A percentile compares a stretch with the other conserved stretches of the same genome.
Conservation (phyloP, 1,284 basidiomycete genomes). For the Heterobasidion occidentale region DNA sequence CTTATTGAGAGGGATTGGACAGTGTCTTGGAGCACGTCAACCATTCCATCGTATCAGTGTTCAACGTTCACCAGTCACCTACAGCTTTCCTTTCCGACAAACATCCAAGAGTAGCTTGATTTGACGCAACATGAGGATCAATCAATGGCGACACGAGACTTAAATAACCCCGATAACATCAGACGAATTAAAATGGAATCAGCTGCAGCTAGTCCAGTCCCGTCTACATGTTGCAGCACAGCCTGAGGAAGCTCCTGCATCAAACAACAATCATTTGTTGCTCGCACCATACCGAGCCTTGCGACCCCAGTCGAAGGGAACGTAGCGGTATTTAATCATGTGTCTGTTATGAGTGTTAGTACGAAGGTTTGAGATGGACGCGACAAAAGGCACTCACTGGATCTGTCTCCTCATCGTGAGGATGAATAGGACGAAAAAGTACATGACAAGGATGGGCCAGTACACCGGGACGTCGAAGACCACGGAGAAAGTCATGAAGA, state of each 20-base stretch:
- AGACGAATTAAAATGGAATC: too few relatives aligned
- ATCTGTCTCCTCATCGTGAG: constrained; percentile 92
- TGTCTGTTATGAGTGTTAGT: constrained; percentile 47
- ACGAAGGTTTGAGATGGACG: background rate
- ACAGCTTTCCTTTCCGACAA: too few relatives aligned
- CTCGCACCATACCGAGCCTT: constrained; percentile 67
- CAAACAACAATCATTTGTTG: background rate
- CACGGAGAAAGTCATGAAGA: constrained; percentile 75
- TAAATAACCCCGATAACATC: too few relatives aligned
- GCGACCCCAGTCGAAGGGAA: constrained; percentile 88
- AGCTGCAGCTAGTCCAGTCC: too few relatives aligned
- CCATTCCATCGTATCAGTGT: too few relatives aligned
- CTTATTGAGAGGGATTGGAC: too few relatives aligned
- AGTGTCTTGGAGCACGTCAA: too few relatives aligned
- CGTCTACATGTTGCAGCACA: background rate
- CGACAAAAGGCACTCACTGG: constrained; percentile 52
- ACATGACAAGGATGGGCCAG: constrained; percentile 95
- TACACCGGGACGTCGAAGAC: constrained; percentile 94
- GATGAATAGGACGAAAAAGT: constrained; percentile 84
- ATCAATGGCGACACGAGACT: too few relatives aligned
- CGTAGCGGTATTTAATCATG: constrained; percentile 98
- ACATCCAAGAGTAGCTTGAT: too few relatives aligned
- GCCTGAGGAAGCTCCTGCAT: background rate
- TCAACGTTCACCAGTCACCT: too few relatives aligned
- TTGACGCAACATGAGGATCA: too few relatives aligned